Evolutionary conservation across 2,329 filamentous ascomycete genomes (phyloP).

Genomic region (Ascomycota sp.): DNA sequence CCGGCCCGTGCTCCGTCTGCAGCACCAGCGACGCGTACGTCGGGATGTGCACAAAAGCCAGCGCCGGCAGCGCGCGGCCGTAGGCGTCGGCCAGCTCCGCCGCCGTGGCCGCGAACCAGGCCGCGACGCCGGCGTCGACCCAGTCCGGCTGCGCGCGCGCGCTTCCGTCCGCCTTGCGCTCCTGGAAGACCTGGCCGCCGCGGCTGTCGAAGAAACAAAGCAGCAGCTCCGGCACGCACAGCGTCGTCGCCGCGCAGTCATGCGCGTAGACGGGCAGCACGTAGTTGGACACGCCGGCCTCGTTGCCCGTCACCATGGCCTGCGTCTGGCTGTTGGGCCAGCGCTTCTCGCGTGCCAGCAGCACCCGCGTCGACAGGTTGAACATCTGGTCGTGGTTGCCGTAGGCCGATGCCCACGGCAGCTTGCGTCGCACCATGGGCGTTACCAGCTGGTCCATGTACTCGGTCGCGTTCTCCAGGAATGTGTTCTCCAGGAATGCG

Average conservation of each 20-base stretch:
- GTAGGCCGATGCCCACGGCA: constrained; percentile 48
- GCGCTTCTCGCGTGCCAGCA: constrained; percentile 19
- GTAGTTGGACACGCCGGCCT: constrained; percentile 25
- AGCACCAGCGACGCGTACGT: constrained; percentile 20
- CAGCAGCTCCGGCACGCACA: constrained; percentile 22
- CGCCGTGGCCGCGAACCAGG: constrained; percentile 21
- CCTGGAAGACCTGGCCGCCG: constrained; percentile 32
- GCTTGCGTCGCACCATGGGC: constrained; percentile 31
- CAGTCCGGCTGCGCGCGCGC: constrained; percentile 18
- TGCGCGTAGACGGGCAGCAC: constrained; percentile 22
- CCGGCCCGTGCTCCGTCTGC: constrained; percentile 10
- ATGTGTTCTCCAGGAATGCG: constrained; percentile 29
- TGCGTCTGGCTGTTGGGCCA: constrained; percentile 18
- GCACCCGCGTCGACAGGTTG: constrained; percentile 28
- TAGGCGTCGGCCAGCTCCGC: constrained; percentile 10
- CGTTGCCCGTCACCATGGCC: constrained; percentile 16
- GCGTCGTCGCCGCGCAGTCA: constrained; percentile 10
- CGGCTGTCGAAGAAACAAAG: constrained; percentile 56
- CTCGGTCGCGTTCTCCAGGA: constrained; percentile 31
- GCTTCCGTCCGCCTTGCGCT: constrained; percentile 10
- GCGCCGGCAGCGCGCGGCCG: constrained; percentile 18
- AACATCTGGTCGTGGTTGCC: constrained; percentile 48
- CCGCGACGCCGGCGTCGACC: constrained; percentile 22
- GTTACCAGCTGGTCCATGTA: constrained; percentile 39
- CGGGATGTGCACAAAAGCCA: constrained; percentile 29